These are phyloP conservation scores for Yarrowia osloensis DNA, from an alignment of 805 yeast genomes.

Conservation along the genomic window DNA sequence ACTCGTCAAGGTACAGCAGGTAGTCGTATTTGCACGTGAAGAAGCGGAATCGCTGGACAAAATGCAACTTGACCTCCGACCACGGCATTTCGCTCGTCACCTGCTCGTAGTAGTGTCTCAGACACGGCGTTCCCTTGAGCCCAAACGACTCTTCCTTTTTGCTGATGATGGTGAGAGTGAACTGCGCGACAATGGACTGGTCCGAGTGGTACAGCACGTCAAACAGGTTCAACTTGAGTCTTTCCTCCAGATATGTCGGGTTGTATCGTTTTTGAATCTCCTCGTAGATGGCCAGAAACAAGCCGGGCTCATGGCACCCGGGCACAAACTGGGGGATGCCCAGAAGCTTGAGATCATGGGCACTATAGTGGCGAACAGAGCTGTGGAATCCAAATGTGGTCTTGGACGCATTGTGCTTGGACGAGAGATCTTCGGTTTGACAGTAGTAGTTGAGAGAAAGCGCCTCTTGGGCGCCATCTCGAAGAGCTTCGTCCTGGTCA, in stretches of 20 bases:
- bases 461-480: not conserved
- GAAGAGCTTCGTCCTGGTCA: not conserved
- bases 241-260: slow-evolving; percentile 11
- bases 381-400: slow-evolving; percentile 10
- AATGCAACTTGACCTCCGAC: slow-evolving; percentile 11
- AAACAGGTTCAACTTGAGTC: slow-evolving; percentile 20
- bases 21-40: slow-evolving; percentile 29
- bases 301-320: slow-evolving; percentile 24
- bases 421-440: slow-evolving; percentile 2
- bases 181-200: slow-evolving; percentile 18
- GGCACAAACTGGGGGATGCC: slow-evolving; percentile 29
- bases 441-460: slow-evolving; percentile 13
- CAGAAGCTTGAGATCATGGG: slow-evolving; percentile 24
- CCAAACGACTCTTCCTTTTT: not conserved
- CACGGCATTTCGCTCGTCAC: slow-evolving; percentile 19
- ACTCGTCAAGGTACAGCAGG: slow-evolving; percentile 22
- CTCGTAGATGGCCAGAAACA: slow-evolving; percentile 17
- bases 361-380: slow-evolving; percentile 11
- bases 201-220: slow-evolving; percentile 6
- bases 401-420: not conserved
- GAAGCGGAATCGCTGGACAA: slow-evolving; percentile 13
- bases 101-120: slow-evolving; percentile 22
- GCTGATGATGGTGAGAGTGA: slow-evolving; percentile 5
- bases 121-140: slow-evolving; percentile 20
- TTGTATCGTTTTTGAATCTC: slow-evolving; percentile 27